Evolutionary conservation across 2,329 filamentous ascomycete species (phyloP).

Genomic region (Fusarium sp.): DNA sequence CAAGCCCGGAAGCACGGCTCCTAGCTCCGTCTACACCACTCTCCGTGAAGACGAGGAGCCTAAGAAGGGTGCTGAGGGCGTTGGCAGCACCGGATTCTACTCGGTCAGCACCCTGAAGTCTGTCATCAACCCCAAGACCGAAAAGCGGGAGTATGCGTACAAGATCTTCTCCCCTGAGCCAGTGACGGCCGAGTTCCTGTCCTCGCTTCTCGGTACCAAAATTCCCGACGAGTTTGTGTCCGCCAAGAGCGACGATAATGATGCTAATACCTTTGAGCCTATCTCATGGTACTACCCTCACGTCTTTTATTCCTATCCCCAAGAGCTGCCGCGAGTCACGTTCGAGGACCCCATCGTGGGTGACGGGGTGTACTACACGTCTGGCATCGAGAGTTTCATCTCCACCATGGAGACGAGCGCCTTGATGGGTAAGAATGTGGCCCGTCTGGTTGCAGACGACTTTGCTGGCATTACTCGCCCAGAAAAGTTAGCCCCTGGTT

Average conservation of each 20-base stretch:
- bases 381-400: constrained; percentile 91
- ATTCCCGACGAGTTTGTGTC: constrained; percentile 57
- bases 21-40: constrained; percentile 85
- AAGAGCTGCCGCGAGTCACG: constrained; percentile 83
- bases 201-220: constrained; percentile 61
- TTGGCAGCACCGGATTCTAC: constrained; percentile 84
- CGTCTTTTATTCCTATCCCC: constrained; percentile 87
- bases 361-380: constrained; percentile 76
- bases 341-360: constrained; percentile 85
- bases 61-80: constrained; percentile 65
- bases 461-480: constrained; percentile 49
- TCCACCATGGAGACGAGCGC: constrained; percentile 98
- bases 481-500: constrained; percentile 4
- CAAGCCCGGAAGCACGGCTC: constrained; percentile 66
- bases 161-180: constrained; percentile 73
- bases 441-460: constrained; percentile 75
- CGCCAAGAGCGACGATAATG: constrained; percentile 46
- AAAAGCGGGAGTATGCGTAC: constrained; percentile 68
- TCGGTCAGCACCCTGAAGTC: constrained; percentile 81
- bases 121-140: constrained; percentile 70
- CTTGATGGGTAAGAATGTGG: constrained; percentile 89
- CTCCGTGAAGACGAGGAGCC: constrained; percentile 71
- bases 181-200: constrained; percentile 66
- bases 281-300: constrained; percentile 85
- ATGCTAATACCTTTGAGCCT: constrained; percentile 52